Conservation (phyloP, 345 rosid species). For the Gossypium longicalyx region DNA sequence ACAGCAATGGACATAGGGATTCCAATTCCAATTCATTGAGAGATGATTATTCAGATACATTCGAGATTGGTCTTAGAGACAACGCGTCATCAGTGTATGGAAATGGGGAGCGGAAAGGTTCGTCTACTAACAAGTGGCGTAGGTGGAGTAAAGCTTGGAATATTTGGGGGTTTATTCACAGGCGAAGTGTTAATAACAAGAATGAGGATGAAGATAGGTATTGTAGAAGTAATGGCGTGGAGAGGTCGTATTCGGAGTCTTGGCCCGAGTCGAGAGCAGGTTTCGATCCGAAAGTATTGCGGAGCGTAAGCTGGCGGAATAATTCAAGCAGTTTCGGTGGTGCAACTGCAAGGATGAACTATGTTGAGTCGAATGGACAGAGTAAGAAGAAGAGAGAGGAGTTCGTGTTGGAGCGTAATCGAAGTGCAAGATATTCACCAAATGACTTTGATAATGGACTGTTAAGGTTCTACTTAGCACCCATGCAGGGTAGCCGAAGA, state of each 20-base stretch:
- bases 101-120: conserved; percentile 49
- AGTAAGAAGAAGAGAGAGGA: conserved; percentile 76
- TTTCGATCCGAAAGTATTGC: too few species aligned
- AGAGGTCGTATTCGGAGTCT: conserved; percentile 74
- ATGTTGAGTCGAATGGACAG: too few species aligned
- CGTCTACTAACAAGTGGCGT: conserved; percentile 52
- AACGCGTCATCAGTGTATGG: conserved; percentile 39
- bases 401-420: conserved; percentile 61
- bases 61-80: conserved; percentile 59
- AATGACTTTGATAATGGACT: conserved; percentile 67
- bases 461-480: conserved; percentile 74
- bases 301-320: too few species aligned
- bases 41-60: conserved; percentile 73
- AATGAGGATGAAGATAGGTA: conserved; percentile 71
- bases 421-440: conserved; percentile 83
- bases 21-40: conserved; percentile 64
- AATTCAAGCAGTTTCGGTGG: too few species aligned
- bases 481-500: conserved; percentile 65
- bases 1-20: conserved; percentile 47
- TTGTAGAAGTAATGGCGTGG: conserved; percentile 54
- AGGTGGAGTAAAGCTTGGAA: conserved; percentile 88
- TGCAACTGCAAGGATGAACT: too few species aligned
- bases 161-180: conserved; percentile 73
- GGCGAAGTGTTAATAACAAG: conserved; percentile 49
- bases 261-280: conserved; percentile 69